Evolutionary conservation across 2,329 filamentous ascomycete species (phyloP).

Genomic region (Harringtonia aguacate): DNA sequence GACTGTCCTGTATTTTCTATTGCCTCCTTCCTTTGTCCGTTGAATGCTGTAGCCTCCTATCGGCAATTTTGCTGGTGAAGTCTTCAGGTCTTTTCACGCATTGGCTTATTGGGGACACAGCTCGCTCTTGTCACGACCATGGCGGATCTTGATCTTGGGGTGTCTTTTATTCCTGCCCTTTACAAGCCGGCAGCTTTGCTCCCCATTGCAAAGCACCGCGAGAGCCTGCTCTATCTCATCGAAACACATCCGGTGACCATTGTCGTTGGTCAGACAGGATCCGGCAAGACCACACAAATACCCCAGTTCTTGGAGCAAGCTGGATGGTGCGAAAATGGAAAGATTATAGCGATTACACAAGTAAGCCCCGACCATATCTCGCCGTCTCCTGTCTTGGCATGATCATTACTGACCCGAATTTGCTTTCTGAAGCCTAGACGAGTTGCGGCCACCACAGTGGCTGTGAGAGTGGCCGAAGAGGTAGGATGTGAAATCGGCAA

Average conservation of each 20-base stretch:
- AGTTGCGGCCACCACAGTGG: conserved; percentile 85
- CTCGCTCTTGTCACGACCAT: conserved; percentile 20
- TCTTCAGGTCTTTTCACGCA: too few relatives aligned
- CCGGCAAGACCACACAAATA: conserved; percentile 91
- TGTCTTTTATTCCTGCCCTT: conserved; percentile 64
- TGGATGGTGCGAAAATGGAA: conserved; percentile 80
- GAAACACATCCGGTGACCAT: conserved; percentile 80
- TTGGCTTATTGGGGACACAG: not conserved
- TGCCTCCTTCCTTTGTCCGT: too few relatives aligned
- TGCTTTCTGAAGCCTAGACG: conserved; percentile 73
- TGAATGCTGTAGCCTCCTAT: too few relatives aligned
- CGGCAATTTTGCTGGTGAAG: too few relatives aligned
- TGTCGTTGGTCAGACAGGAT: conserved; percentile 87
- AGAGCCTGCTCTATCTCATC: conserved; percentile 73
- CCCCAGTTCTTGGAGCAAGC: conserved; percentile 82
- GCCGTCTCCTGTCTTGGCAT: not conserved
- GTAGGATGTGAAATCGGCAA: conserved; percentile 77
- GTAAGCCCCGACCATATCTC: not conserved
- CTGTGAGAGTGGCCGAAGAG: conserved; percentile 81
- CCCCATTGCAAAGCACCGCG: conserved; percentile 74
- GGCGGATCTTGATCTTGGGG: conserved; percentile 45
- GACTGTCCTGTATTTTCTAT: too few relatives aligned
- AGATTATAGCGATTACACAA: conserved; percentile 81
- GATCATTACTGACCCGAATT: not conserved
- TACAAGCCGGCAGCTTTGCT: conserved; percentile 78